Evolutionary conservation across 352 stramenopile genomes (phyloP).

Genomic region (Globisporangium canariense): DNA sequence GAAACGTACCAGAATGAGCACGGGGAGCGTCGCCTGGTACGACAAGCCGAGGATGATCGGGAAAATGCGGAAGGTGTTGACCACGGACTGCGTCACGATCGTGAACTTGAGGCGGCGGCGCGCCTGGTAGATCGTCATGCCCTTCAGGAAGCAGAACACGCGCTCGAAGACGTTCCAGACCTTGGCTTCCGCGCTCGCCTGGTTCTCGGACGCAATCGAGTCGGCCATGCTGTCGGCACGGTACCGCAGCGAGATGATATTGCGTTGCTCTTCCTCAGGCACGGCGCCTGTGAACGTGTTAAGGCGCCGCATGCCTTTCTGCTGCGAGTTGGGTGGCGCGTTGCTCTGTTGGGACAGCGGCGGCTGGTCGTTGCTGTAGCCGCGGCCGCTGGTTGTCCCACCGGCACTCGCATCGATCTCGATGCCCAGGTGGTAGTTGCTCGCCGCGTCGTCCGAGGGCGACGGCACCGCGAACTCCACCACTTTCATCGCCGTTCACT

Average conservation of each 20-base stretch:
- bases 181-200: conserved; percentile 53
- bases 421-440: conserved; percentile 65
- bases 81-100: conserved; percentile 79
- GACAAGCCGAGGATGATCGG: conserved; percentile 83
- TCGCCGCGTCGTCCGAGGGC: conserved; percentile 42
- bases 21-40: conserved; percentile 78
- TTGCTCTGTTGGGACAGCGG: conserved; percentile 13
- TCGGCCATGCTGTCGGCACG: conserved; percentile 82
- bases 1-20: conserved; percentile 68
- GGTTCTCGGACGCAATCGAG: conserved; percentile 65
- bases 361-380: conserved; percentile 12
- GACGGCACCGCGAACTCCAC: conserved; percentile 75
- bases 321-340: conserved; percentile 17
- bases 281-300: conserved; percentile 70
- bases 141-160: conserved; percentile 87
- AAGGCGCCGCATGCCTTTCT: conserved; percentile 49
- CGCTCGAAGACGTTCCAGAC: conserved; percentile 81
- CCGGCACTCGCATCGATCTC: conserved; percentile 24
- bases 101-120: conserved; percentile 81
- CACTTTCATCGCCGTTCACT: conserved; percentile 30
- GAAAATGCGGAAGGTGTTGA: conserved; percentile 83
- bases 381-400: not conserved
- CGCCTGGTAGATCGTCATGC: conserved; percentile 86
- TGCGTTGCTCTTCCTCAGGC: conserved; percentile 72
- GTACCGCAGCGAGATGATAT: conserved; percentile 86